Base-by-base conservation (phyloP, 75 land plant species). In the Cunninghamia lanceolata region DNA sequence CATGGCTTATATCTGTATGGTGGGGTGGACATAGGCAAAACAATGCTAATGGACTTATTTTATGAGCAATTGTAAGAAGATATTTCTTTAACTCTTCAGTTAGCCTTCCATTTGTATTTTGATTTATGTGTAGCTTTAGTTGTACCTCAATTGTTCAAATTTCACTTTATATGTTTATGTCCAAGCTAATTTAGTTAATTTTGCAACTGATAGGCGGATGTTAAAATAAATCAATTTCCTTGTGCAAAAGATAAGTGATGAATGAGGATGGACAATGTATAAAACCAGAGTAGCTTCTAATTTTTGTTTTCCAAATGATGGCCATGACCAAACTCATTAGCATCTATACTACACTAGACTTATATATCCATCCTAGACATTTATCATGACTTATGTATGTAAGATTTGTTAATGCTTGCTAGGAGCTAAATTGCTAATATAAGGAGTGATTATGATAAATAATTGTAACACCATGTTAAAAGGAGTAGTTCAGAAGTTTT, bases 21-120 rank as follows among this genome's bases (percentile, higher is more conserved):
- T 63, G 99, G 99, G 75, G 99, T 98, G 8, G 99, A 98, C 52
- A 98, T 98, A 98, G n/a, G n/a, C n/a, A n/a, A n/a, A n/a, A n/a
- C n/a, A n/a, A n/a, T n/a, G n/a, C n/a, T n/a, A n/a, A n/a, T 98
- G 99, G 99, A 98, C 88, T 88, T 98, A 85, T 98, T 98, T 84
- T 98, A 86, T 88, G 92, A 94, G 28, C 94, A 98, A 86, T 85
- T 98, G 99, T 98, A 88, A 94, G 95, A 19, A 16, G 1, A 16
- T 5, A 17, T 3, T 76, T 76, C 34, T 76, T 36, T 38, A 17
- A 25, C 68, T 59, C 28, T 59, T 59, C 28, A 59, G 4, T 17
- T 50, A 76, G 66, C 35, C 21, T 3, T 47, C 25, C 63, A 50
- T 38, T n/a, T 43, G 13, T 47, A 47, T 30, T 83, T 83, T 78